Conservation (phyloP, 768 basidiomycete species). For the Grammothele lineata region DNA sequence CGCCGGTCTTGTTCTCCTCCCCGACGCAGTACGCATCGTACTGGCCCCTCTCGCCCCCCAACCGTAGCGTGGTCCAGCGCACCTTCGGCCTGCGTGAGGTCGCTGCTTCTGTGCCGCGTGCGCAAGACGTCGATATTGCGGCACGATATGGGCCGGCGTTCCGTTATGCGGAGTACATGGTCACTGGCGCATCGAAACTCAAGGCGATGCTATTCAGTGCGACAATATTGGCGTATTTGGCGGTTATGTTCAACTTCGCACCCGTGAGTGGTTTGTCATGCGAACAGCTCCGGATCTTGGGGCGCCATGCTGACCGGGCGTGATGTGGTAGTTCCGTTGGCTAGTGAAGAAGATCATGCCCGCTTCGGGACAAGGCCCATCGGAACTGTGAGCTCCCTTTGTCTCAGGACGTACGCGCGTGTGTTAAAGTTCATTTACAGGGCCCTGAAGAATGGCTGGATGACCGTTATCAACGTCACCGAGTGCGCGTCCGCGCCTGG, state of each 20-base stretch:
- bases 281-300: no score
- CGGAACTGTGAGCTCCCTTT: conserved; percentile 57
- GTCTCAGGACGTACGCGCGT: no score
- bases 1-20: conserved; percentile 32
- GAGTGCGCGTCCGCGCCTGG: conserved; percentile 44
- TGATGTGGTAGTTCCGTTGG: conserved; percentile 46
- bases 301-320: not conserved
- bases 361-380: conserved; percentile 58
- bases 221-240: not conserved
- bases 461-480: conserved; percentile 72
- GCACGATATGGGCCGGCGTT: conserved; percentile 64
- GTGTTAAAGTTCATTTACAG: no score
- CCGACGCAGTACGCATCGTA: conserved; percentile 35
- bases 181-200: conserved; percentile 28
- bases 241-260: conserved; percentile 13
- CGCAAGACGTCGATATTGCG: not conserved
- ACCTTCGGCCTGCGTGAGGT: conserved; percentile 49
- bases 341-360: conserved; percentile 47
- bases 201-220: conserved; percentile 37
- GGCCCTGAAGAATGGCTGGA: conserved; percentile 45
- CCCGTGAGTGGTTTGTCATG: conserved; percentile 22
- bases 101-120: conserved; percentile 14
- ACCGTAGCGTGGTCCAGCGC: conserved; percentile 50
- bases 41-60: conserved; percentile 42
- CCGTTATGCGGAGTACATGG: conserved; percentile 70